A percentile compares a stretch with the other conserved stretches of the same genome.
Evolutionary conservation across 768 basidiomycete genomes (phyloP).

Genomic region (Suillus decipiens): DNA sequence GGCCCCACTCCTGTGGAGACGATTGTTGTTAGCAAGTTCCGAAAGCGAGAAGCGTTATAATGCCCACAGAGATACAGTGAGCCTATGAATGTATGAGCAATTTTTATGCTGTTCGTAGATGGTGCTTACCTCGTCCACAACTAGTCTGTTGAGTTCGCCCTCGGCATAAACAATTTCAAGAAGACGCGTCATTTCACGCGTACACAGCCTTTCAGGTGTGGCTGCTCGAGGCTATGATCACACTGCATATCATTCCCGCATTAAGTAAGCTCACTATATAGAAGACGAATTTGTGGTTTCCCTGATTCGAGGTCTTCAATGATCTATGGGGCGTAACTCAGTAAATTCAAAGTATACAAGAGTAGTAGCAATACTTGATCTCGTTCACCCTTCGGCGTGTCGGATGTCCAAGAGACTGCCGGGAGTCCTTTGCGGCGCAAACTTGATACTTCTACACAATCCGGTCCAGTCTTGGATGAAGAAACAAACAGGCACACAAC

Average conservation of each 20-base stretch:
- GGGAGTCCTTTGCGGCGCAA: constrained; percentile 55
- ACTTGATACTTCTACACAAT: constrained; percentile 58
- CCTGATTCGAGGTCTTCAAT: constrained; percentile 59
- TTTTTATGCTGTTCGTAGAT: background rate
- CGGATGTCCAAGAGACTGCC: constrained; percentile 67
- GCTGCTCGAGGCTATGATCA: constrained; percentile 38
- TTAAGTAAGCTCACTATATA: constrained; percentile 61
- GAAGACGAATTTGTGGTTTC: constrained; percentile 56
- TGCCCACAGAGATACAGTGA: constrained; percentile 76
- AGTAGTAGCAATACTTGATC: constrained; percentile 41
- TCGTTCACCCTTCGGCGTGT: constrained; percentile 57
- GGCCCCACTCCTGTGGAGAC: constrained; percentile 73
- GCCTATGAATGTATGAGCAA: constrained; percentile 45
- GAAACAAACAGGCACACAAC: constrained; percentile 19
- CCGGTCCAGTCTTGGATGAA: background rate
- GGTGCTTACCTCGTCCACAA: constrained; percentile 72
- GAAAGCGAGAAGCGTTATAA: background rate
- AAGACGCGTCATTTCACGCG: constrained; percentile 50
- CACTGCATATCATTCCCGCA: background rate
- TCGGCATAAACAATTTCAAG: constrained; percentile 54
- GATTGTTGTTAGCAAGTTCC: background rate
- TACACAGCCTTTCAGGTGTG: constrained; percentile 75
- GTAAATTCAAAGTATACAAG: background rate
- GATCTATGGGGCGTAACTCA: constrained; percentile 45
- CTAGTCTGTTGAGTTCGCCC: constrained; percentile 65